Base-by-base conservation (phyloP, 257 asterid species). In the Forsythia suspensa region DNA sequence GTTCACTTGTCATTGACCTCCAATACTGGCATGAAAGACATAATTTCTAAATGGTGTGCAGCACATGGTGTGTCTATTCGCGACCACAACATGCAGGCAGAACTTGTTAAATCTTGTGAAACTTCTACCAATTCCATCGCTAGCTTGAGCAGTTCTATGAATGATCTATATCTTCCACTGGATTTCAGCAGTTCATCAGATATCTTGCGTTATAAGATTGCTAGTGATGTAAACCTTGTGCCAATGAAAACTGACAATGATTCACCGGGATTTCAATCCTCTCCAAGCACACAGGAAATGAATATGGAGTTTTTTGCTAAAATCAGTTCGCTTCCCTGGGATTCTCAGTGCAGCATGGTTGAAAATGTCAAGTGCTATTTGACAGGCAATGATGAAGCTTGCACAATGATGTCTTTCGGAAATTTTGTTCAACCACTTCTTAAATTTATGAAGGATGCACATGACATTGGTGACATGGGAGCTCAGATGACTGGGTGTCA, bases 401-500 rank as follows among this genome's bases (percentile, higher is more conserved):
- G 79, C 80, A 59, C 85, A 18, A 70, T 55, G 73, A 76, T 83
- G 66, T 80, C 88, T 5, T 78, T 82, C 0, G 85, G 75, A 65
- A 85, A 82, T 73, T 79, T 90, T 10, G 41, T 86, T 72, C 82
- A 52, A 59, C 75, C 85, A 71, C 84, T 93, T 43, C 57, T 88
- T 46, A 69, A 82, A 65, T 93, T 93, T 82, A 61, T 95, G 88
- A 90, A 86, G 89, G 91, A 87, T 73, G 97, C 99, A 71, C 69
- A 10, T 18, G 79, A 80, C 20, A 59, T 36, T 81, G 79, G 41
- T 73, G 97, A 93, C 34, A 82, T 59, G 82, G 90, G 88, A 81
- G 98, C 97, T 43, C 89, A 82, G 87, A 83, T 81, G 84, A 83
- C 73, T 40, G 99, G 98, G 75, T 94, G 98, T 78, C 80, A 80